Evolutionary conservation across 495 filamentous ascomycete genomes (phyloP), one percentile per base, ranked within the genome.

Genomic region (Annulohypoxylon maeteangense): DNA sequence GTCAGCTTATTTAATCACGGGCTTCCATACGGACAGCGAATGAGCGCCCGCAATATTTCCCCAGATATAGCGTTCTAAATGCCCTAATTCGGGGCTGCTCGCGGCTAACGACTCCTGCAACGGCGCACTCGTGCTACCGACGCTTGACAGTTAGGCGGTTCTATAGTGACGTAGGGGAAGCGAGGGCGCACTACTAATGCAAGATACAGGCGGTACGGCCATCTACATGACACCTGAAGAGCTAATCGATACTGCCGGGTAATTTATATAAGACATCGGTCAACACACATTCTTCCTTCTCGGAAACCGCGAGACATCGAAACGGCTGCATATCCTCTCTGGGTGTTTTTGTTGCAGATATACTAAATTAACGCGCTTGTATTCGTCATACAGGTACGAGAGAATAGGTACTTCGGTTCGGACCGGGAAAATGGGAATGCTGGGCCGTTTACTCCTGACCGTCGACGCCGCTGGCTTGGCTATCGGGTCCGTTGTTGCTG

Each of bases 391-490:
- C 1, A 40, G 4, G 3, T 40, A n/a, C 12, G 12, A 40, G 10
- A 25, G 11, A 50, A 16, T 29, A 29, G 3, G n/a, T 42, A 7
- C 16, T 40, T 40, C n/a, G n/a, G 20, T 20, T 44, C 7, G 40
- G 16, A 7, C 16, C 16, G 6, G 40, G 5, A 44, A 18, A 20
- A 27, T 10, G 10, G 54, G 42, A 18, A 81, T 83, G 80, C 44
- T 81, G 18, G 84, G 84, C 68, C 79, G 80, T 29, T 40, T 81
- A 47, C 72, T 85, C 27, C 78, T 88, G 7, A 82, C 84, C 3
- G 5, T 86, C 27, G 80, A 83, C 23, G 80, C 78, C 47, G 31
- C 85, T 20, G 65, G 68, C 34, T 81, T 83, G 29, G 66, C 79
- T 23, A 11, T 85, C n/a, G 84, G 81, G 20, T 65, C 80, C 7